These are phyloP conservation scores for Carpinus fangiana DNA, from an alignment of 306 rosid genomes.

Conservation along the genomic window DNA sequence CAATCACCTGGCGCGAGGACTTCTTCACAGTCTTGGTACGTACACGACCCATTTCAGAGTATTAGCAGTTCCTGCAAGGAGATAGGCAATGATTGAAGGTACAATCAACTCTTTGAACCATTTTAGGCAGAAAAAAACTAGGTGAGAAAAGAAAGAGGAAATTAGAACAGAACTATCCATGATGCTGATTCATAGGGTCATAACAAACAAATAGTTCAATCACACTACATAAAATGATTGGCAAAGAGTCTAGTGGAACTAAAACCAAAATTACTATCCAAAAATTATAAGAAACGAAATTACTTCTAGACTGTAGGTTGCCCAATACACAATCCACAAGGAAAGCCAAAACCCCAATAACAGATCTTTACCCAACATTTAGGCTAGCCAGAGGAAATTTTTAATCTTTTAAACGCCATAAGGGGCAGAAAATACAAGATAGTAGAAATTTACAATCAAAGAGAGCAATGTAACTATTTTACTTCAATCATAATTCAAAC, in stretches of 20 bases:
- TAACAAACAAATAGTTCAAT: not conserved
- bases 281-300: not conserved
- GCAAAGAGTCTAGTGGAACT: not conserved
- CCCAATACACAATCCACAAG: not conserved
- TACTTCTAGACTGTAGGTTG: no score
- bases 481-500: not conserved
- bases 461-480: no score
- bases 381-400: not conserved
- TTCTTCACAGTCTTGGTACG: slow-evolving; percentile 48
- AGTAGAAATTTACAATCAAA: no score
- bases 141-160: not conserved
- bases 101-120: not conserved
- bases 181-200: not conserved
- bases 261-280: not conserved
- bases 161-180: not conserved
- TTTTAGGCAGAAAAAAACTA: not conserved
- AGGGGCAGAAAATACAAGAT: no score
- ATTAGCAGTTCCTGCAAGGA: not conserved
- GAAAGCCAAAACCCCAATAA: not conserved
- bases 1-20: slow-evolving; percentile 42
- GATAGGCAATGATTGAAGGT: not conserved
- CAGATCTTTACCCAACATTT: not conserved
- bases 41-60: slow-evolving; percentile 38
- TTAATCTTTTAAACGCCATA: no score
- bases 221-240: not conserved